phyloP scores from a whole-genome alignment of 352 stramenopile genomes.

The Globisporangium abappressorium region DNA sequence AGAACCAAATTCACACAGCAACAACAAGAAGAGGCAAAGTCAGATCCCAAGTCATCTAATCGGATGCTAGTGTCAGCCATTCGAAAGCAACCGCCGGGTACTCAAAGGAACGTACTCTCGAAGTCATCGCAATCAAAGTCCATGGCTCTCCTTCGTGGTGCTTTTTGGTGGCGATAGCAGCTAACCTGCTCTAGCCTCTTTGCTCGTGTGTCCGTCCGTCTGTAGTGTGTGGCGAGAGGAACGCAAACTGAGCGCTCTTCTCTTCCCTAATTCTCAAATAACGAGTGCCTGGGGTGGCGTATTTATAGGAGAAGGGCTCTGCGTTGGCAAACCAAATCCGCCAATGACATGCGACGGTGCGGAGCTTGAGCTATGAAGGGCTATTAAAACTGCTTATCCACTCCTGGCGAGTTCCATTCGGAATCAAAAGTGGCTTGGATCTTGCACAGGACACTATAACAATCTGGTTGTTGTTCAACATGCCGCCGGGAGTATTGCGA shows the following conservation, averaged over 20 bases:
- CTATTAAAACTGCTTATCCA: not conserved
- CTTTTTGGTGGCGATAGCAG: too few relatives aligned
- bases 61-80: not conserved
- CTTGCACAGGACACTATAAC: too few relatives aligned
- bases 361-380: too few relatives aligned
- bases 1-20: not conserved
- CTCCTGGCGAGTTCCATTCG: not conserved
- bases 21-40: not conserved
- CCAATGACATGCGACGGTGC: not conserved
- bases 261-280: not conserved
- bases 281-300: not conserved
- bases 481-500: too few relatives aligned
- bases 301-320: conserved; percentile 1
- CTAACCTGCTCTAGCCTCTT: too few relatives aligned
- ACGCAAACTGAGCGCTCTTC: not conserved
- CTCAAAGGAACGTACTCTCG: conserved; percentile 40
- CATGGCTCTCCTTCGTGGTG: conserved; percentile 1
- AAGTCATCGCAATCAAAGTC: conserved; percentile 70
- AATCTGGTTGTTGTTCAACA: too few relatives aligned
- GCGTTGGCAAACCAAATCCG: not conserved
- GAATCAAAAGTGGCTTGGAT: too few relatives aligned
- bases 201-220: not conserved
- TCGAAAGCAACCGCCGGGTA: not conserved
- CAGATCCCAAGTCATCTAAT: not conserved
- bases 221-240: not conserved